Evolutionary conservation across 371 early-diverging fungal genomes (phyloP).

Genomic region (Syncephalastrum sp.): DNA sequence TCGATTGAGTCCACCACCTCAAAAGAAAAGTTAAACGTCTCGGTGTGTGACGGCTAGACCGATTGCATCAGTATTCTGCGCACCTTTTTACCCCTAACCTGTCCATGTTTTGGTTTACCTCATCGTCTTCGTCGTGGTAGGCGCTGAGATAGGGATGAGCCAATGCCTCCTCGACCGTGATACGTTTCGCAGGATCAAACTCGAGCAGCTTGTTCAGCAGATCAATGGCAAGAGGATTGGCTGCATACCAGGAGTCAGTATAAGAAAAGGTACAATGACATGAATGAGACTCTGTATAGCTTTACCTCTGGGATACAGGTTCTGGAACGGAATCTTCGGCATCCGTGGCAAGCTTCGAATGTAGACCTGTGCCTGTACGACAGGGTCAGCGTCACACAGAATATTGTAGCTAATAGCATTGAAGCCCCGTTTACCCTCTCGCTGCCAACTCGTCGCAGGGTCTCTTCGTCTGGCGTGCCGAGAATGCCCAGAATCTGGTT

Average conservation of each 20-base stretch:
- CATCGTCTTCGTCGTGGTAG: slow-evolving; percentile 79
- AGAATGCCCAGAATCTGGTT: slow-evolving; percentile 96
- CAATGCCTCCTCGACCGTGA: slow-evolving; percentile 81
- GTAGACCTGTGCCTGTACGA: slow-evolving; percentile 87
- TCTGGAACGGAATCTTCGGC: slow-evolving; percentile 86
- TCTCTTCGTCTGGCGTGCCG: slow-evolving; percentile 97
- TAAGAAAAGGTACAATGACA: neutral
- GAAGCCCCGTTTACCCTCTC: slow-evolving; percentile 56
- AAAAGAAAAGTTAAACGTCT: slow-evolving; percentile 90
- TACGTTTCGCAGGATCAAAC: slow-evolving; percentile 81
- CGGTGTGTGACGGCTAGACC: slow-evolving; percentile 61
- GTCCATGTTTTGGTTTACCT: slow-evolving; percentile 31
- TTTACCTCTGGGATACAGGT: slow-evolving; percentile 70
- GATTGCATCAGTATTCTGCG: neutral
- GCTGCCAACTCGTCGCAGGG: slow-evolving; percentile 80
- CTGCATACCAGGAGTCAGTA: slow-evolving; percentile 4
- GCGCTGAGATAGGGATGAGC: slow-evolving; percentile 77
- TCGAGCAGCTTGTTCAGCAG: slow-evolving; percentile 76
- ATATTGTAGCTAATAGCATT: slow-evolving; percentile 6
- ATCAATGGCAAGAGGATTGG: slow-evolving; percentile 74
- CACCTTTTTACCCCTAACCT: too few species aligned
- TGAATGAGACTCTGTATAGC: slow-evolving; percentile 29
- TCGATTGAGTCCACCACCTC: slow-evolving; percentile 83
- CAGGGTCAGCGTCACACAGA: slow-evolving; percentile 5
- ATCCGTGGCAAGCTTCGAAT: slow-evolving; percentile 88